Base-by-base conservation (phyloP, 192 early-diverging fungal genomes). In the Backusella australiensis region DNA sequence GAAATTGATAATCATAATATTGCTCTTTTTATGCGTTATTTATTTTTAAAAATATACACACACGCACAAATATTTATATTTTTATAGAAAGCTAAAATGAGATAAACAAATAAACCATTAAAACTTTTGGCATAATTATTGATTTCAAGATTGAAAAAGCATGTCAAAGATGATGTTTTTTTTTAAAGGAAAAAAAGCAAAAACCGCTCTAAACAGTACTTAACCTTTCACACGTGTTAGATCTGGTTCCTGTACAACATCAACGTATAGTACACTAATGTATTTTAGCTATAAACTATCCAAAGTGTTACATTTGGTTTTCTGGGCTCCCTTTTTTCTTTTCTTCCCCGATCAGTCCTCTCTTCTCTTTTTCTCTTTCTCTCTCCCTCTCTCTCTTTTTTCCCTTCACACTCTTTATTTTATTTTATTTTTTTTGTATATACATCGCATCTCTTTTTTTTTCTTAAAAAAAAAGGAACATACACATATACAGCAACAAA, bases 241-340 rank as follows among this genome's bases (percentile, higher is more conserved):
- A 29, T 26, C 23, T 63, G 56, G 56, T 63, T 63, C 23, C 56
- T 63, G 56, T 63, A 63, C 56, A 14, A 63, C 56, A 29, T 53
- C 7, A 63, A 14, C 4, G 56, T 63, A 63, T 26, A 63, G 0
- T 29, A 63, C 56, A 29, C 56, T 63, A 63, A 59, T 59, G 56
- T 63, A 63, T 63, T 63, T 63, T 63, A 63, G 56, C 56, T 26
- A 63, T 63, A 63, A 63, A 63, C 56, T 63, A 63, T 29, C 56
- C 56, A 63, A 63, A 29, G 56, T 63, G 56, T 63, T 63, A 63
- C 56, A 63, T 63, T 63, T 4, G 1, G 26, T 8, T 63, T 63
- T 63, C 29, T 63, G 8, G 56, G 56, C 23, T 29, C 26, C 56
- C 53, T 21, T 63, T 53, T 63, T 63, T 63, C 56, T 63, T 63